Base-by-base conservation (phyloP, 257 asterid species). In the Euphrasia confusa region DNA sequence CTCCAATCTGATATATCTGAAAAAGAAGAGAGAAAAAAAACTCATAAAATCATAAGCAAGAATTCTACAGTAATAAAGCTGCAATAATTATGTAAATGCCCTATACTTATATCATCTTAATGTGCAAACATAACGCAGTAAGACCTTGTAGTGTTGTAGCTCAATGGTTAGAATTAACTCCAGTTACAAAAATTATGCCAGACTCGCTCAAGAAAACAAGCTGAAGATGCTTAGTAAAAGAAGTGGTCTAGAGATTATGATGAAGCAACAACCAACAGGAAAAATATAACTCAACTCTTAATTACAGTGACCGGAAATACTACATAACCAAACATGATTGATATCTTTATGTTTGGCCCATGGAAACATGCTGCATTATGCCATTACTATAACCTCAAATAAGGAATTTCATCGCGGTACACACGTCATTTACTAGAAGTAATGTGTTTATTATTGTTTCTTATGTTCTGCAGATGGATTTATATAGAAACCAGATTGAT, bases 1-100 rank as follows among this genome's bases (percentile, higher is more conserved):
- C 99, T 67, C 99, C 99, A 72, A 93, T 89, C 84, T 93, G 97
- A 74, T 87, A 89, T 69, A 93, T 93, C 99, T 93, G 91, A 72
- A 75, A 71, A 70, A 70, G 35, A 63, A 66, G 12, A 67, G 10
- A 15, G 12, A 50, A 21, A 10, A 58, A 37, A 57, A n/a, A n/a
- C n/a, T n/a, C 24, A 21, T 33, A 44, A 48, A 57, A 26, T 24
- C 69, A 42, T 54, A 40, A 7, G 64, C 15, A 45, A 40, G 35
- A 39, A 50, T 40, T 63, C 63, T 13, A 62, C 56, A 61, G 30
- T 10, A 53, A 21, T 21, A 53, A 53, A 17, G 58, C 30, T 47
- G 66, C 60, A 49, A 11, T 11, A 33, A 37, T 7, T 47, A 62
- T 45, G 40, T 26, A 11, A 61, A 13, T 9, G 28, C 1, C 32